Evolutionary conservation across 257 asterid species (phyloP).

Genomic region (Nicotiana attenuata): DNA sequence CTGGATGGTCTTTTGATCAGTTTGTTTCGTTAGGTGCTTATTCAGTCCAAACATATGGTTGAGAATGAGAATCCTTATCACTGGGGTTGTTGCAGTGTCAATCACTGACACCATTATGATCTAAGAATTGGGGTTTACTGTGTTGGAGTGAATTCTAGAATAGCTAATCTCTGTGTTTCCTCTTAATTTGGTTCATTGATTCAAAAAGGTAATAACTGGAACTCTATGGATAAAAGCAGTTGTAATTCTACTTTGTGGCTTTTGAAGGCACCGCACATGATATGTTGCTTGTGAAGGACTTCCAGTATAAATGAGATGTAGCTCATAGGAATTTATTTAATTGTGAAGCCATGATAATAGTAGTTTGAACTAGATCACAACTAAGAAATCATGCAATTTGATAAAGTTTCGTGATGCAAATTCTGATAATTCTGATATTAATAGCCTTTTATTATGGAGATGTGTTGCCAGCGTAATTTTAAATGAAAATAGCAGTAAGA

Average conservation of each 20-base stretch:
- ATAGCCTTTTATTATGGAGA: background rate
- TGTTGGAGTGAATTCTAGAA: background rate
- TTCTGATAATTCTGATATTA: background rate
- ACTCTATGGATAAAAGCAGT: slow-evolving; percentile 1
- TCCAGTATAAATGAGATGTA: background rate
- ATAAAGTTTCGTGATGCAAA: background rate
- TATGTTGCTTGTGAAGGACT: background rate
- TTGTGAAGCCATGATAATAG: background rate
- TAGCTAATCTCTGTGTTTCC: background rate
- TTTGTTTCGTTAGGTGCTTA: background rate
- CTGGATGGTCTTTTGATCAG: background rate
- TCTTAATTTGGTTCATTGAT: background rate
- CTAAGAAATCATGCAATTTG: background rate
- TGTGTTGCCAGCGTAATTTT: background rate
- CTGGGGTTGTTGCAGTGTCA: background rate
- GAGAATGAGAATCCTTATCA: slow-evolving; percentile 6
- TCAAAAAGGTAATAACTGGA: background rate
- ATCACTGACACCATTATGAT: background rate
- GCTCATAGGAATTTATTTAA: slow-evolving; percentile 1
- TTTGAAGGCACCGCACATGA: background rate
- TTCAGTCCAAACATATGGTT: background rate
- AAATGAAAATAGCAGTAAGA: background rate
- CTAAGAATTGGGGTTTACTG: background rate
- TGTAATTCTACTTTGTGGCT: background rate
- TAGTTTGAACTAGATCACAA: slow-evolving; percentile 2